phyloP scores from a whole-genome alignment of 2,329 filamentous ascomycete genomes.

The Scopulariopsis brevicaulis region DNA sequence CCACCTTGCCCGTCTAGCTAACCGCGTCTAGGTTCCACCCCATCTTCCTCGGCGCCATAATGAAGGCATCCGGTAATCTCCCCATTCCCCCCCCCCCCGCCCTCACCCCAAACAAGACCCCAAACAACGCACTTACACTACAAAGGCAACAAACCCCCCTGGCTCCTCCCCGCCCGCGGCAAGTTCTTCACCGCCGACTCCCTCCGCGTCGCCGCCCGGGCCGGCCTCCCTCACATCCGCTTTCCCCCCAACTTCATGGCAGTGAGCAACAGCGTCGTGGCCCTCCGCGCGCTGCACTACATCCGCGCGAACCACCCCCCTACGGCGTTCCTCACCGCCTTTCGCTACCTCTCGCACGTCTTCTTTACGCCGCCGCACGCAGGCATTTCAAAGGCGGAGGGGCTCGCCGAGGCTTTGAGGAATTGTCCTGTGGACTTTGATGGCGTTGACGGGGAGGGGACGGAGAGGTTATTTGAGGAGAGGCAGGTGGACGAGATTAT shows the following conservation, averaged over 20 bases:
- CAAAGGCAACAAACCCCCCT: constrained; percentile 63
- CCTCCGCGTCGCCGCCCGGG: constrained; percentile 23
- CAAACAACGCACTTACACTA: not conserved
- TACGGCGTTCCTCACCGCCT: constrained; percentile 37
- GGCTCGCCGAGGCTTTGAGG: constrained; percentile 22
- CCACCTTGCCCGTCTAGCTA: not conserved
- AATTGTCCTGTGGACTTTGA: constrained; percentile 19
- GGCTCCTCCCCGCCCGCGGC: constrained; percentile 58
- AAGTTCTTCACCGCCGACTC: constrained; percentile 35
- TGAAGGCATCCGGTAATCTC: constrained; percentile 40
- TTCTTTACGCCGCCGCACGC: constrained; percentile 51
- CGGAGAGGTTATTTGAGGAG: constrained; percentile 29
- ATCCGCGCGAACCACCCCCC: constrained; percentile 47
- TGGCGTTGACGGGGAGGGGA: constrained; percentile 9
- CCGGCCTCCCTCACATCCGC: constrained; percentile 22
- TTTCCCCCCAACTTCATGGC: constrained; percentile 31
- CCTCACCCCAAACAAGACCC: not conserved
- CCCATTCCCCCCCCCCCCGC: no score
- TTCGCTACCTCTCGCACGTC: constrained; percentile 42
- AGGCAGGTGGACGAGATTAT: constrained; percentile 45
- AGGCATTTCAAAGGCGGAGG: constrained; percentile 46
- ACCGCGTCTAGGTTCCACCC: constrained; percentile 47
- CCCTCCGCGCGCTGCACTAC: constrained; percentile 55
- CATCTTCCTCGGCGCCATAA: constrained; percentile 60
- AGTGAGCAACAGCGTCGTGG: constrained; percentile 32